Percentiles rank a stretch among this genome's conserved stretches.
phyloP scores from a whole-genome alignment of 176 grass and related monocot species.

The Bolboschoenus planiculmis region DNA sequence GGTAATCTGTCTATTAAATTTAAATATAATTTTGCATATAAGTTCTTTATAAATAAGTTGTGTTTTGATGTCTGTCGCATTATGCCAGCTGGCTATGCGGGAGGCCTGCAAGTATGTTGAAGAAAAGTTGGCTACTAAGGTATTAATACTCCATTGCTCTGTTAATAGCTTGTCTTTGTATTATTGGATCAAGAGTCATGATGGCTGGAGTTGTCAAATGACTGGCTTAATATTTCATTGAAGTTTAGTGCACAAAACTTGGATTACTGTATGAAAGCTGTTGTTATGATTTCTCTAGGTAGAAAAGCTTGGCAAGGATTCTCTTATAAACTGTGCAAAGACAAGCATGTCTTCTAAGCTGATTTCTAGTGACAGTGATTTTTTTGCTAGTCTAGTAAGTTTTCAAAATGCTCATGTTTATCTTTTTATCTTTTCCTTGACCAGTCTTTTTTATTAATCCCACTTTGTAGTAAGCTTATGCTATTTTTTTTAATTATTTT shows the following conservation, averaged over 20 bases:
- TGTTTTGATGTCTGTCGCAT: slow-evolving; percentile 5
- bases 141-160: slow-evolving; percentile 14
- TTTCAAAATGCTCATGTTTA: not conserved
- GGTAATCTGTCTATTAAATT: slow-evolving; percentile 37
- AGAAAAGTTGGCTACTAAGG: slow-evolving; percentile 77
- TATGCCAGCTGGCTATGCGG: slow-evolving; percentile 85
- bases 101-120: slow-evolving; percentile 96
- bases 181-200: not conserved
- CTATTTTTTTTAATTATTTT: slow-evolving; percentile 15
- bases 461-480: not conserved
- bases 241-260: not conserved
- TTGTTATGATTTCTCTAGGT: slow-evolving; percentile 49
- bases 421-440: not conserved
- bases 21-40: slow-evolving; percentile 2
- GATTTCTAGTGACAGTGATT: slow-evolving; percentile 74
- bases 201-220: not conserved
- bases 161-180: not conserved
- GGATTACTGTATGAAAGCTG: not conserved
- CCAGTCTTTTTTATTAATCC: not conserved
- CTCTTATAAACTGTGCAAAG: slow-evolving; percentile 86
- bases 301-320: slow-evolving; percentile 86
- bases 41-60: not conserved
- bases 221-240: not conserved
- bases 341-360: slow-evolving; percentile 99
- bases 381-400: slow-evolving; percentile 81